phyloP scores from a whole-genome alignment of 108 stramenopile species.

The Skeletonema tropicum region DNA sequence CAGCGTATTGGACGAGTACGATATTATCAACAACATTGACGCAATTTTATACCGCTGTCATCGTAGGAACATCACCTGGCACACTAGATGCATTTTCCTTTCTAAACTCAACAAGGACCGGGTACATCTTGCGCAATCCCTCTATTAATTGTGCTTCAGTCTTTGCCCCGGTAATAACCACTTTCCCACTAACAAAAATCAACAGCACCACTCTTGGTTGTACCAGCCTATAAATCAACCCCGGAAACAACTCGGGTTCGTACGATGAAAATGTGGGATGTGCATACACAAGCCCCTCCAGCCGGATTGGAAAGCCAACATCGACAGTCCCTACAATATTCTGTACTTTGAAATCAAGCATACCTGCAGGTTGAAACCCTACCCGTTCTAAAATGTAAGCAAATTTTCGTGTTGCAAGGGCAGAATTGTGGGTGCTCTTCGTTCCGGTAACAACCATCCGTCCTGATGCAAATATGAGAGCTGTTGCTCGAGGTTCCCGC shows the following conservation, averaged over 20 bases:
- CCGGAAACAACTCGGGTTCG: constrained; percentile 99
- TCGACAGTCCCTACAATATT: constrained; percentile 97
- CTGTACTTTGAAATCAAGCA: constrained; percentile 91
- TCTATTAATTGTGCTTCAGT: constrained; percentile 72
- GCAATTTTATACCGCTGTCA: not conserved
- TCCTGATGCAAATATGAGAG: constrained; percentile 94
- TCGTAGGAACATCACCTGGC: constrained; percentile 29
- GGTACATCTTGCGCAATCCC: constrained; percentile 78
- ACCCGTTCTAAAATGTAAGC: constrained; percentile 84
- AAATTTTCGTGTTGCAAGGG: constrained; percentile 87
- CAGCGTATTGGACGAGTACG: not conserved
- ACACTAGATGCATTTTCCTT: constrained; percentile 54
- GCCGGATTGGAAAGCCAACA: constrained; percentile 94
- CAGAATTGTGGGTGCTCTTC: constrained; percentile 84
- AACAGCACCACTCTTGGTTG: constrained; percentile 91
- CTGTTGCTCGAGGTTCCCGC: constrained; percentile 94
- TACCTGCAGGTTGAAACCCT: constrained; percentile 71
- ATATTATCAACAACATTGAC: not conserved
- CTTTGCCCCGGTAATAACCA: constrained; percentile 92
- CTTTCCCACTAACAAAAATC: constrained; percentile 96
- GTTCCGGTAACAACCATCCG: constrained; percentile 97
- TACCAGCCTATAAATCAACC: constrained; percentile 95
- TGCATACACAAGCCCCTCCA: constrained; percentile 95
- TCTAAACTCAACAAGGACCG: constrained; percentile 80
- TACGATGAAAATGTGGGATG: constrained; percentile 91